Percentiles rank a stretch among this genome's conserved stretches.
Conservation (phyloP, 495 filamentous ascomycete genomes). For the Bryoglossum gracile region DNA sequence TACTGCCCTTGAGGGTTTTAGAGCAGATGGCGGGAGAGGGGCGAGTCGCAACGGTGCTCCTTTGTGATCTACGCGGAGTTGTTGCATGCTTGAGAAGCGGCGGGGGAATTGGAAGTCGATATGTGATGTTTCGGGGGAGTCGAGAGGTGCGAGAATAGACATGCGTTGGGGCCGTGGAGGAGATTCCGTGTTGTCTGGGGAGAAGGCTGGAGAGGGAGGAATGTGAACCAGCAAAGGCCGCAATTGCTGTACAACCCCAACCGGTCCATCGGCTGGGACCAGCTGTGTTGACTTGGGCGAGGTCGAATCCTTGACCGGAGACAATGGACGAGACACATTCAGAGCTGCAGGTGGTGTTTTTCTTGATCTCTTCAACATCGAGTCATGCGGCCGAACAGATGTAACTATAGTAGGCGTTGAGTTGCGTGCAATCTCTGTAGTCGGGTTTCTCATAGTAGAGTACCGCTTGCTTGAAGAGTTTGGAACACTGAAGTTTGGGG, state of each 20-base stretch:
- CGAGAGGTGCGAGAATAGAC: conserved; percentile 10
- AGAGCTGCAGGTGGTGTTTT: conserved; percentile 37
- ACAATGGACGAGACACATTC: conserved; percentile 37
- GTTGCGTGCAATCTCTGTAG: not conserved
- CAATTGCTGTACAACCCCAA: conserved; percentile 10
- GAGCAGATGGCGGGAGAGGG: conserved; percentile 3
- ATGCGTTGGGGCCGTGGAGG: not conserved
- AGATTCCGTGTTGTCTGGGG: not conserved
- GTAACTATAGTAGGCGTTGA: conserved; percentile 5
- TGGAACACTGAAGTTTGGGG: conserved; percentile 43
- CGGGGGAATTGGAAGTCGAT: conserved; percentile 18
- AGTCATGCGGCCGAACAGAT: conserved; percentile 7
- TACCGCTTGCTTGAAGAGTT: conserved; percentile 36
- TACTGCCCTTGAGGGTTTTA: not conserved
- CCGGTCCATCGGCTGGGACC: conserved; percentile 6
- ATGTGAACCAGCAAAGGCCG: conserved; percentile 1
- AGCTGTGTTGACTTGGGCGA: conserved; percentile 28
- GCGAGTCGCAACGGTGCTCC: not conserved
- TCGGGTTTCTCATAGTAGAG: conserved; percentile 28
- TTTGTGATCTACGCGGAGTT: not conserved
- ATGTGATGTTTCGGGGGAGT: not conserved
- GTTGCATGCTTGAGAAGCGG: conserved; percentile 14
- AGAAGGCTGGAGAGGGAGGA: not conserved
- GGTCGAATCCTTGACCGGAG: conserved; percentile 42
- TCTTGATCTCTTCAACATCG: conserved; percentile 24